phyloP scores from a whole-genome alignment of 129 eudicot species.

The Deinandra increscens region DNA sequence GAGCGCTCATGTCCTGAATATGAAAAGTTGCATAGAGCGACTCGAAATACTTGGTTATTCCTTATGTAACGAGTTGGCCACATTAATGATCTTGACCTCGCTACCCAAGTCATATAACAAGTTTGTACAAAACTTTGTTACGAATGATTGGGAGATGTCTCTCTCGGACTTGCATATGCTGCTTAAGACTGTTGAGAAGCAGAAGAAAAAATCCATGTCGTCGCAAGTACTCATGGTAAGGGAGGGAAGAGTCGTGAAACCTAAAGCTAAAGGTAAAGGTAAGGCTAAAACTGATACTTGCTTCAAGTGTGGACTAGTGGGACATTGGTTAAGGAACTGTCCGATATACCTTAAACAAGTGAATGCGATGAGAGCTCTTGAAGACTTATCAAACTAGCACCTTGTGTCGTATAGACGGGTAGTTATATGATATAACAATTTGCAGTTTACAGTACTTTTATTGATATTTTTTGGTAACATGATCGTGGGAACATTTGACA shows the following conservation, averaged over 20 bases:
- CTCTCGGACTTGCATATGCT: background rate
- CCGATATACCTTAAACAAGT: no score
- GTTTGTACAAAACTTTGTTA: background rate
- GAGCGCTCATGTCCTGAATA: background rate
- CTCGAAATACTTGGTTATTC: background rate
- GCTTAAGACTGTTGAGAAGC: background rate
- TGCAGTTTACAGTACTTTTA: background rate
- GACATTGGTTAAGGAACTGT: no score
- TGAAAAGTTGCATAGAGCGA: background rate
- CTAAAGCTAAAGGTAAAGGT: background rate
- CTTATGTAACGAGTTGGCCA: background rate
- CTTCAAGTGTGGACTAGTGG: no score
- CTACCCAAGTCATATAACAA: background rate
- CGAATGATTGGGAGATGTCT: background rate
- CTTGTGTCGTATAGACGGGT: no score
- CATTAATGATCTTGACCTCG: background rate
- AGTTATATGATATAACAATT: background rate
- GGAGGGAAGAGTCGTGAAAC: background rate
- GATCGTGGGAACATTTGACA: no score
- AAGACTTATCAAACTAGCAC: no score
- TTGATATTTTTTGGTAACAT: no score
- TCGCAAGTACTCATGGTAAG: background rate
- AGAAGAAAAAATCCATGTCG: background rate
- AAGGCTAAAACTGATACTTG: no score
- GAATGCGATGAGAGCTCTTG: no score